phyloP scores from a whole-genome alignment of 1,284 basidiomycete genomes.

The Athelia psychrophila region DNA sequence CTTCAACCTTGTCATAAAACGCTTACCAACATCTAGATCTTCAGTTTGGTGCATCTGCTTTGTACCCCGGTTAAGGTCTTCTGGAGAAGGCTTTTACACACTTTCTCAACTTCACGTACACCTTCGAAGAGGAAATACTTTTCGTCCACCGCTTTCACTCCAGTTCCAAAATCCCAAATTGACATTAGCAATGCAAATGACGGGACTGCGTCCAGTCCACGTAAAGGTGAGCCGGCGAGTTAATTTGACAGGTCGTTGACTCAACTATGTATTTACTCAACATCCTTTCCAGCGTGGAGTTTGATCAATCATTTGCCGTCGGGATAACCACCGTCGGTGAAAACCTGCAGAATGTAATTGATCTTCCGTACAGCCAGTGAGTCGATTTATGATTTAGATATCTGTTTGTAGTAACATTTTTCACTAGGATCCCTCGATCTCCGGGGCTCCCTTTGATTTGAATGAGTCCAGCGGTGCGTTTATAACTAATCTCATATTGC shows the following conservation, averaged over 20 bases:
- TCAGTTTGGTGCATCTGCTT: constrained; percentile 31
- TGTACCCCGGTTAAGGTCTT: constrained; percentile 20
- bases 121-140: constrained; percentile 18
- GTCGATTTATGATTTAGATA: constrained; percentile 23
- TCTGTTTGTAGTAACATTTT: too few species aligned
- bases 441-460: constrained; percentile 33
- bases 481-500: too few species aligned
- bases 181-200: constrained; percentile 25
- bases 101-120: constrained; percentile 20
- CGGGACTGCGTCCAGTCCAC: constrained; percentile 33
- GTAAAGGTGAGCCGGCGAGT: constrained; percentile 27
- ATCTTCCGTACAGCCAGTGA: constrained; percentile 11
- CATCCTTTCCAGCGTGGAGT: constrained; percentile 20
- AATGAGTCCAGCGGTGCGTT: constrained; percentile 37
- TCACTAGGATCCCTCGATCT: constrained; percentile 26
- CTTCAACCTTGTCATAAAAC: too few species aligned
- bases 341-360: constrained; percentile 17
- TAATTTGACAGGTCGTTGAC: background rate
- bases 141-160: constrained; percentile 30
- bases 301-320: constrained; percentile 21
- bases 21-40: too few species aligned
- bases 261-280: background rate
- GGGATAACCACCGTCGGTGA: constrained; percentile 17
- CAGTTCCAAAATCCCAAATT: constrained; percentile 32
- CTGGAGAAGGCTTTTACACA: constrained; percentile 22